Evolutionary conservation across 2,329 filamentous ascomycete species (phyloP).

Genomic region (Pestalotiopsis sp.): DNA sequence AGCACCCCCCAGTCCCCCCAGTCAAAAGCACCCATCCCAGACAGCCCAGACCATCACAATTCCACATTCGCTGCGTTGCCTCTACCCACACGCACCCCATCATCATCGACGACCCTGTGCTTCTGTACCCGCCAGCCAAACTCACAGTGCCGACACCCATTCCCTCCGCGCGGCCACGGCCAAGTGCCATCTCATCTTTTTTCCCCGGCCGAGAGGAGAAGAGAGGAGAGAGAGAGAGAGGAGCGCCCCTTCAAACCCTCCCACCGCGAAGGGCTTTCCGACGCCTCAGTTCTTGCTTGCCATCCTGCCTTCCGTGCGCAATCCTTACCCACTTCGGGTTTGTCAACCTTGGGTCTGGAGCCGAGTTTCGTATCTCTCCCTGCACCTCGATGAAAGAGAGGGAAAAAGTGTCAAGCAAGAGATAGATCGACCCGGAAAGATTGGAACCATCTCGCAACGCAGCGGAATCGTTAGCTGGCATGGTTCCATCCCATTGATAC

Average conservation of each 20-base stretch:
- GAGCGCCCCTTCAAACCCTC: neutral
- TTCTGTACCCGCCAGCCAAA: neutral
- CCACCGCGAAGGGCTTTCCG: neutral
- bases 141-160: neutral
- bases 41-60: no score
- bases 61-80: neutral
- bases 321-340: neutral
- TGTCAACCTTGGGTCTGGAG: neutral
- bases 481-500: constrained; percentile 7
- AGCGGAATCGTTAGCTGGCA: constrained; percentile 5
- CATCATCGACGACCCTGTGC: neutral
- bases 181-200: neutral
- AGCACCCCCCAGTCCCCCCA: neutral
- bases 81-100: neutral
- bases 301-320: neutral
- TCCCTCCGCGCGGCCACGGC: neutral
- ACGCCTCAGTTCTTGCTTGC: neutral
- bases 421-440: neutral
- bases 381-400: neutral
- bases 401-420: neutral
- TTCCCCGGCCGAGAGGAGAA: neutral
- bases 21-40: neutral
- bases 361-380: neutral
- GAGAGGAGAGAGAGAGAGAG: neutral
- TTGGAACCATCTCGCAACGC: neutral